Conservation (phyloP, 176 grass and related monocot species). For the Aegilops tauschii region DNA sequence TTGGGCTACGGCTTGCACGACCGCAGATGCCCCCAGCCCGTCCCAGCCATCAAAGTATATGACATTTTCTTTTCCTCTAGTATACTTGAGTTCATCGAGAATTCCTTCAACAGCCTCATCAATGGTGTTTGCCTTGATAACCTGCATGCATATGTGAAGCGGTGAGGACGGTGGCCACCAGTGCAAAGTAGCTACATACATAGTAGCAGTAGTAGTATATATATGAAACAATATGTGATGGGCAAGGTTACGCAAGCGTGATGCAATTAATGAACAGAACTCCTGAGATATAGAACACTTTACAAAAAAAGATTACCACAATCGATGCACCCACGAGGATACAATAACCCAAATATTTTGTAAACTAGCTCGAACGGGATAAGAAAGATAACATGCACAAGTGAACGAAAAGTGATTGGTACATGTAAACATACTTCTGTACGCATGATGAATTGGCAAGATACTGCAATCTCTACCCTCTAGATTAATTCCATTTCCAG, state of each 20-base stretch:
- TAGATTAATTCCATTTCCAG: no score
- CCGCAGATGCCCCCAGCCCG: background rate
- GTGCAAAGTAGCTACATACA: background rate
- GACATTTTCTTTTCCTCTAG: background rate
- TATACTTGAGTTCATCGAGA: background rate
- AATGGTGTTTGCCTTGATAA: background rate
- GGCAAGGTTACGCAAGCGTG: background rate
- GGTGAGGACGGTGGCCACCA: background rate
- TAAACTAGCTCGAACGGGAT: no score
- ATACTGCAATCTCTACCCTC: no score
- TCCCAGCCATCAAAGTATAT: conserved; percentile 9
- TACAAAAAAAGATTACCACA: background rate
- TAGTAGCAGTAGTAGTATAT: background rate
- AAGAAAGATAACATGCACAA: no score
- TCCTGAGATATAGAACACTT: background rate
- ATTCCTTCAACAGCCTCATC: background rate
- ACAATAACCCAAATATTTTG: no score
- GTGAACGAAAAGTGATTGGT: no score
- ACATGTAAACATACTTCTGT: no score
- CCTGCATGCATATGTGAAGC: background rate
- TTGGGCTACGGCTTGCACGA: background rate
- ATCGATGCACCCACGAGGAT: no score
- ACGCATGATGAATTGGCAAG: no score
- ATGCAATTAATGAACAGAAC: background rate
- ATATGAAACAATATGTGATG: background rate